Evolutionary conservation across 2,329 filamentous ascomycete species (phyloP).

Genomic region (Didymella lethalis): DNA sequence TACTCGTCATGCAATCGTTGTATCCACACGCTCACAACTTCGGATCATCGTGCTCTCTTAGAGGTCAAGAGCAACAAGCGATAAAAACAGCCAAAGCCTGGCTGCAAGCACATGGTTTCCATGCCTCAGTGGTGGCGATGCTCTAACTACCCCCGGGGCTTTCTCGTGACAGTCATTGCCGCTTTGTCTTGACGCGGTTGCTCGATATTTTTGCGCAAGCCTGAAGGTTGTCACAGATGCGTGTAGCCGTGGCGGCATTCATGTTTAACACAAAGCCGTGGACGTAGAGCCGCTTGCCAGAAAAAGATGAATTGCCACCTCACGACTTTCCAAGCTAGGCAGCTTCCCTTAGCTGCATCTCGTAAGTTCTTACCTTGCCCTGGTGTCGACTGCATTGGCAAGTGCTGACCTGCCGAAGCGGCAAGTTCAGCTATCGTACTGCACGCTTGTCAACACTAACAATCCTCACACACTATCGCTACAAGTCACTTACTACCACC

Average conservation of each 20-base stretch:
- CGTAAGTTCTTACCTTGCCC: background rate
- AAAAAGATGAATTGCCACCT: background rate
- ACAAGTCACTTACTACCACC: background rate
- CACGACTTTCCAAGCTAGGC: background rate
- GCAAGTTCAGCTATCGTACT: background rate
- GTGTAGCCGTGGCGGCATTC: background rate
- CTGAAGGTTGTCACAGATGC: background rate
- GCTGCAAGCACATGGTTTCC: background rate
- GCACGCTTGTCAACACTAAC: background rate
- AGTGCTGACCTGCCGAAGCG: background rate
- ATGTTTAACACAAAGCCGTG: background rate
- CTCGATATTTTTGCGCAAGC: no score
- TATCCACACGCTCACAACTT: background rate
- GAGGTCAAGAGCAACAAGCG: background rate
- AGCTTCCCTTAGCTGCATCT: background rate
- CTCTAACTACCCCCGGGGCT: background rate
- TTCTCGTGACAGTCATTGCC: background rate
- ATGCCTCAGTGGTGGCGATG: background rate
- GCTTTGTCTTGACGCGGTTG: no score
- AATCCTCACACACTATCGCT: background rate
- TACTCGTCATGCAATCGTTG: background rate
- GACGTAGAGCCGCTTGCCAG: no score
- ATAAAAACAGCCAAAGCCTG: background rate
- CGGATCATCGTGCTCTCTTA: background rate
- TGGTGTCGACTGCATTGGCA: background rate